These are phyloP conservation scores for Phlyctochytrium planicorne DNA, from an alignment of 192 early-diverging fungal species.

Conservation along the genomic window DNA sequence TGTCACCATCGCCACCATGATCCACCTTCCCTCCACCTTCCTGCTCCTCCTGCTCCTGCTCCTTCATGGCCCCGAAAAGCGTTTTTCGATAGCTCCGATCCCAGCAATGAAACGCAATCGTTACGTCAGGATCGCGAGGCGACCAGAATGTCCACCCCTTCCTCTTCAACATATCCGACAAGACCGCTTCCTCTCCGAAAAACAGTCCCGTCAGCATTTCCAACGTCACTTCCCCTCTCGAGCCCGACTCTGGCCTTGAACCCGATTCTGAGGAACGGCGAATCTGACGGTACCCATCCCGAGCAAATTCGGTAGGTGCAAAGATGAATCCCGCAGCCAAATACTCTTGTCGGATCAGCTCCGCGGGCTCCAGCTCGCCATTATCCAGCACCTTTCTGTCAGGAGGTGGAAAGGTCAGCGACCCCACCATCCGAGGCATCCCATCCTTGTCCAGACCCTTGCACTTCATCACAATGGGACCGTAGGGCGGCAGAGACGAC, in stretches of 20 bases:
- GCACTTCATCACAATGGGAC: conserved; percentile 18
- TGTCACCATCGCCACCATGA: too few relatives aligned
- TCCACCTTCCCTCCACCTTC: too few relatives aligned
- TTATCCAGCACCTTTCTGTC: not conserved
- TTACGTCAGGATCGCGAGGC: conserved; percentile 13
- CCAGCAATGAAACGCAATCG: conserved; percentile 25
- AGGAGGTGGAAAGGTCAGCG: conserved; percentile 9
- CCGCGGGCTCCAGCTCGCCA: conserved; percentile 2
- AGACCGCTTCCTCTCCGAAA: conserved; percentile 31
- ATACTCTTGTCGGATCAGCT: conserved; percentile 6
- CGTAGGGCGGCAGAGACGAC: conserved; percentile 3
- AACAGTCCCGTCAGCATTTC: conserved; percentile 18
- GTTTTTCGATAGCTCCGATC: conserved; percentile 18
- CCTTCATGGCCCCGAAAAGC: too few relatives aligned
- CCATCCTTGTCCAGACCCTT: conserved; percentile 16
- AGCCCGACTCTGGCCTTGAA: too few relatives aligned
- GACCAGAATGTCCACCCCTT: conserved; percentile 22
- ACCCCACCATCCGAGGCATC: conserved; percentile 16
- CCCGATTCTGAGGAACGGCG: not conserved
- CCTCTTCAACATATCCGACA: conserved; percentile 14
- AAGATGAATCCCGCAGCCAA: conserved; percentile 27
- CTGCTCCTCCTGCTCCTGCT: too few relatives aligned
- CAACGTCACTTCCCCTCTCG: not conserved
- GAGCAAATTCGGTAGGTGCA: conserved; percentile 7
- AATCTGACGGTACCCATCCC: not conserved